These are phyloP conservation scores for Crithidia acanthocephali DNA, from an alignment of 208 protist species.

Conservation along the genomic window DNA sequence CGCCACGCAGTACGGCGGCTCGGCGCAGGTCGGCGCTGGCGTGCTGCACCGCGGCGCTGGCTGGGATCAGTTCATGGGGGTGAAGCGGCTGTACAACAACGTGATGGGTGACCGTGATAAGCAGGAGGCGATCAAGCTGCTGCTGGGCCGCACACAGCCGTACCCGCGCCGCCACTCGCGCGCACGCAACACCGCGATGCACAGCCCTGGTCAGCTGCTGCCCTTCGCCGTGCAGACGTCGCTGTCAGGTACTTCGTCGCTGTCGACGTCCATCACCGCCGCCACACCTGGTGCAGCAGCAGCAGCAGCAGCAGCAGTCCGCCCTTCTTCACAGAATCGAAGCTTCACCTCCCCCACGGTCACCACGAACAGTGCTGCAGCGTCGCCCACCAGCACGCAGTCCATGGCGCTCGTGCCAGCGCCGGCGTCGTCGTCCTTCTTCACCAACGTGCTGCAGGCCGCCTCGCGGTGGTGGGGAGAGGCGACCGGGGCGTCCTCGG, in stretches of 20 bases:
- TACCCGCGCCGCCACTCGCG: slow-evolving; percentile 24
- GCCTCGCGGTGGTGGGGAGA: slow-evolving; percentile 29
- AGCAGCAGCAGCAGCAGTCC: background rate
- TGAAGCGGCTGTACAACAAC: slow-evolving; percentile 91
- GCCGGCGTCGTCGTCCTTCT: slow-evolving; percentile 12
- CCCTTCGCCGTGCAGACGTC: background rate
- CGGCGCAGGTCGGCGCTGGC: slow-evolving; percentile 82
- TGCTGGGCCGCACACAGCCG: slow-evolving; percentile 80
- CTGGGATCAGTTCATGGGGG: slow-evolving; percentile 89
- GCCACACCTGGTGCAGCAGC: slow-evolving; percentile 7
- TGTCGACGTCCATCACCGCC: slow-evolving; percentile 19
- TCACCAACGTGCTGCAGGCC: slow-evolving; percentile 19
- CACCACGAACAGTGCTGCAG: background rate
- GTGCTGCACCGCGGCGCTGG: slow-evolving; percentile 80
- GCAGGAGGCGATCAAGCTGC: slow-evolving; percentile 79
- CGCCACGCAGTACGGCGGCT: slow-evolving; percentile 90
- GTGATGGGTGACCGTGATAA: slow-evolving; percentile 79
- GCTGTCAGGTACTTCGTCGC: slow-evolving; percentile 3
- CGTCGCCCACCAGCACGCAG: background rate
- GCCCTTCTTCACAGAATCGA: slow-evolving; percentile 5
- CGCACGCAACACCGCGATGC: slow-evolving; percentile 27
- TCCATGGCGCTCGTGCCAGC: slow-evolving; percentile 4
- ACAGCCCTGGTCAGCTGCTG: slow-evolving; percentile 14
- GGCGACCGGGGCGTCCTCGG: slow-evolving; percentile 4
- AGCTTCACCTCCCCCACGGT: background rate